phyloP scores from a whole-genome alignment of 331 rosid genomes.

The Quercus tomentella region DNA sequence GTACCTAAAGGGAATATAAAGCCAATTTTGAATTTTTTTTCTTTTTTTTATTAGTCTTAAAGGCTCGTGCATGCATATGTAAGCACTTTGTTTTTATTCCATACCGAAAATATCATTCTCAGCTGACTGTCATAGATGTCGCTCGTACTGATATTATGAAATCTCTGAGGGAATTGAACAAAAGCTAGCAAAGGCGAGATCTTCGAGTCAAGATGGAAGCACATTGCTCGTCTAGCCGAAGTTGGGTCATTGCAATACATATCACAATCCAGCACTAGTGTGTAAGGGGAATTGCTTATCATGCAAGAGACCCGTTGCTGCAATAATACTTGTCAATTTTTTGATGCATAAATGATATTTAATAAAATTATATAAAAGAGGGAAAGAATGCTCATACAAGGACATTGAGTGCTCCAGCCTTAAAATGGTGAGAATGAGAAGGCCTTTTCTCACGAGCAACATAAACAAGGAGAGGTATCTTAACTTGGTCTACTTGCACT shows the following conservation, averaged over 20 bases:
- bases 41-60: too few relatives aligned
- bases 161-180: constrained; percentile 84
- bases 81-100: constrained; percentile 2
- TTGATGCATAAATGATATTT: too few relatives aligned
- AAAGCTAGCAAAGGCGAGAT: constrained; percentile 55
- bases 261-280: constrained; percentile 72
- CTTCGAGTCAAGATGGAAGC: constrained; percentile 69
- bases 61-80: too few relatives aligned
- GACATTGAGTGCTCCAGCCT: constrained; percentile 56
- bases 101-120: constrained; percentile 39
- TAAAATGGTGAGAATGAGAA: constrained; percentile 5
- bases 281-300: constrained; percentile 72
- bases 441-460: constrained; percentile 41
- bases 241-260: constrained; percentile 70
- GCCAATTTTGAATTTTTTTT: not conserved
- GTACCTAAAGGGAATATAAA: constrained; percentile 24
- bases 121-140: constrained; percentile 72
- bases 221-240: constrained; percentile 69
- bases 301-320: constrained; percentile 64
- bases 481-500: not conserved
- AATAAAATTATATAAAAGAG: not conserved
- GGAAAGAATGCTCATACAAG: constrained; percentile 25
- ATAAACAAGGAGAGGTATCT: constrained; percentile 35
- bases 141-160: constrained; percentile 45
- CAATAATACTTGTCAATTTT: not conserved